phyloP scores from a whole-genome alignment of 441 rosid genomes.

The Flueggea neowawraea region DNA sequence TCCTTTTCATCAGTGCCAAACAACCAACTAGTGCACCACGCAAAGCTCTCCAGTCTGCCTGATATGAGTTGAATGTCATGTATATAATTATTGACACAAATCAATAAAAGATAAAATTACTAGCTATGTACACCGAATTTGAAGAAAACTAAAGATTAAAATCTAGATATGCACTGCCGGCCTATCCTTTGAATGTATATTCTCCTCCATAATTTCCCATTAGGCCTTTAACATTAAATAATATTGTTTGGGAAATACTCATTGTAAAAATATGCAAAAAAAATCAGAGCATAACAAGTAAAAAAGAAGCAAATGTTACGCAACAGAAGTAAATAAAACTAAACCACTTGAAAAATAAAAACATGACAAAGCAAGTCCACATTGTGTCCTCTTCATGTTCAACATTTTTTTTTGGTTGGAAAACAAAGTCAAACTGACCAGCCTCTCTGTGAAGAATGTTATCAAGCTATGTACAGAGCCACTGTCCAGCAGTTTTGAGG shows the following conservation, averaged over 20 bases:
- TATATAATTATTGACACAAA: constrained; percentile 15
- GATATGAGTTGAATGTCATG: constrained; percentile 37
- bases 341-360: neutral
- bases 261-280: no score
- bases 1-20: constrained; percentile 74
- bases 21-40: constrained; percentile 95
- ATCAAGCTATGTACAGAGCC: constrained; percentile 58
- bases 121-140: no score
- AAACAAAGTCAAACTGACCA: constrained; percentile 51
- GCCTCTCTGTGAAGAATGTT: constrained; percentile 64
- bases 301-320: no score
- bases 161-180: no score
- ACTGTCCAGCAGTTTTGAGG: constrained; percentile 52
- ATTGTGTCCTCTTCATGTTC: neutral
- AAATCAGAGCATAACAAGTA: no score
- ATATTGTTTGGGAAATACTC: no score
- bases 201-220: no score
- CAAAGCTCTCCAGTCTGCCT: constrained; percentile 95
- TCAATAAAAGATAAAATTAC: neutral
- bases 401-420: no score
- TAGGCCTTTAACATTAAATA: no score
- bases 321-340: no score
- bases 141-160: no score
- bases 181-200: no score
- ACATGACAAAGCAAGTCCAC: neutral